A percentile compares a stretch with the other conserved stretches of the same genome.
These are phyloP conservation scores for Gillenia trifoliata DNA, from an alignment of 306 rosid species.

Conservation along the genomic window DNA sequence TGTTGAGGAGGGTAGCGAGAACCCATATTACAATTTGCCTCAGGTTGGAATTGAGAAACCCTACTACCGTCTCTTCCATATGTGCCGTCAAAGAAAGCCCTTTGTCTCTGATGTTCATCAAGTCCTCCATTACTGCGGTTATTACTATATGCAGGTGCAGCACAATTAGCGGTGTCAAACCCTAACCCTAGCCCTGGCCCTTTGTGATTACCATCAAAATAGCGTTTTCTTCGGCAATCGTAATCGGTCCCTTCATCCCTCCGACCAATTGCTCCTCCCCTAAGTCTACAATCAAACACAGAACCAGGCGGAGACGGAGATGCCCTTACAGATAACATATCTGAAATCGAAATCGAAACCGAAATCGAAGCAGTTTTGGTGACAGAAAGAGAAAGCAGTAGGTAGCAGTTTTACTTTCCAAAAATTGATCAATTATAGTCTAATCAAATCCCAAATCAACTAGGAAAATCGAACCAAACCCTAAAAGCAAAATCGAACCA, in stretches of 20 bases:
- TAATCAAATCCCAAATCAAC: neutral
- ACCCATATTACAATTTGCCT: constrained; percentile 29
- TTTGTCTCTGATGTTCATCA: no score
- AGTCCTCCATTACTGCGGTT: no score
- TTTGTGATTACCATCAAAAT: neutral
- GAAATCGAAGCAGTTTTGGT: neutral
- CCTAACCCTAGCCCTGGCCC: no score
- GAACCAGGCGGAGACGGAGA: neutral
- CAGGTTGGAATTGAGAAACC: constrained; percentile 31
- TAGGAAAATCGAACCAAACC: neutral
- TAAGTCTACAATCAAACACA: neutral
- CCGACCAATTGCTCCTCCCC: no score
- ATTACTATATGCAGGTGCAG: no score
- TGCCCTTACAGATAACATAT: neutral
- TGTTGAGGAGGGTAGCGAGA: constrained; percentile 39
- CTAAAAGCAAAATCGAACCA: neutral
- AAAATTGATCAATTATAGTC: neutral
- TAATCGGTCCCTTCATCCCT: neutral
- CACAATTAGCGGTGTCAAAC: no score
- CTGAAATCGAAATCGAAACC: neutral
- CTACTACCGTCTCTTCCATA: constrained; percentile 7
- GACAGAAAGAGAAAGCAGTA: no score
- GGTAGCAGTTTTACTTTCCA: no score
- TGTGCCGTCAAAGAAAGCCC: neutral
- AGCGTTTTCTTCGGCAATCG: neutral